These are phyloP conservation scores for Zygosaccharomyces pseudorouxii DNA, from an alignment of 805 yeast genomes.

Conservation along the genomic window DNA sequence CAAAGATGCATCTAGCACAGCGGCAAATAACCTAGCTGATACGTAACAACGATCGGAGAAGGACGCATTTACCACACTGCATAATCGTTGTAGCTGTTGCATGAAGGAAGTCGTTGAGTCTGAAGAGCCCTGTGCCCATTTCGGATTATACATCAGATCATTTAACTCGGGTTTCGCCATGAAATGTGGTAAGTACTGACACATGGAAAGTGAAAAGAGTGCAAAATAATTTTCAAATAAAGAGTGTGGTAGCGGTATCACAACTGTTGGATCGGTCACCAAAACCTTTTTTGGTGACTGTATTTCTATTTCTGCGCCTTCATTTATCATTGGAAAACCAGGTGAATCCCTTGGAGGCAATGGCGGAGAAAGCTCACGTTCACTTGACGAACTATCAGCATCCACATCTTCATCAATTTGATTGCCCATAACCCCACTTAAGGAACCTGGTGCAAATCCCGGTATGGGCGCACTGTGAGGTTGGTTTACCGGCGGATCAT, in stretches of 20 bases:
- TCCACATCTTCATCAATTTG: neutral
- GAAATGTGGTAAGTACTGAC: slow-evolving; percentile 23
- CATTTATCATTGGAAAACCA: neutral
- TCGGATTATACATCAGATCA: slow-evolving; percentile 20
- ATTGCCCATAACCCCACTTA: neutral
- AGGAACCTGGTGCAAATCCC: slow-evolving; percentile 1
- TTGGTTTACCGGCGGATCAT: neutral
- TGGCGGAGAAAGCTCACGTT: neutral
- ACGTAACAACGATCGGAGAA: slow-evolving; percentile 25
- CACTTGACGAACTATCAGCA: slow-evolving; percentile 2
- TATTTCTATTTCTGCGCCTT: neutral
- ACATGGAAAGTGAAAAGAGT: slow-evolving; percentile 24
- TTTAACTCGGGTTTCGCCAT: slow-evolving; percentile 25
- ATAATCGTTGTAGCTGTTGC: slow-evolving; percentile 30
- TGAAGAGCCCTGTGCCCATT: slow-evolving; percentile 26
- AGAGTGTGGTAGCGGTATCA: slow-evolving; percentile 26
- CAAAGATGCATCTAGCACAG: slow-evolving; percentile 21
- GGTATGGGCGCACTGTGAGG: slow-evolving; percentile 3
- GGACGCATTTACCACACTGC: slow-evolving; percentile 21
- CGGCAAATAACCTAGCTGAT: slow-evolving; percentile 20
- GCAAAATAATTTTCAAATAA: slow-evolving; percentile 31
- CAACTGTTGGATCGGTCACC: slow-evolving; percentile 22
- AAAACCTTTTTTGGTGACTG: slow-evolving; percentile 6
- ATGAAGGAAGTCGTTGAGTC: slow-evolving; percentile 9
- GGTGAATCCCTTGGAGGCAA: neutral